Percentiles rank a stretch among this genome's conserved stretches.
These are phyloP conservation scores for Hanseniaspora sp. DNA, from an alignment of 1,139 yeast species.

Conservation along the genomic window DNA sequence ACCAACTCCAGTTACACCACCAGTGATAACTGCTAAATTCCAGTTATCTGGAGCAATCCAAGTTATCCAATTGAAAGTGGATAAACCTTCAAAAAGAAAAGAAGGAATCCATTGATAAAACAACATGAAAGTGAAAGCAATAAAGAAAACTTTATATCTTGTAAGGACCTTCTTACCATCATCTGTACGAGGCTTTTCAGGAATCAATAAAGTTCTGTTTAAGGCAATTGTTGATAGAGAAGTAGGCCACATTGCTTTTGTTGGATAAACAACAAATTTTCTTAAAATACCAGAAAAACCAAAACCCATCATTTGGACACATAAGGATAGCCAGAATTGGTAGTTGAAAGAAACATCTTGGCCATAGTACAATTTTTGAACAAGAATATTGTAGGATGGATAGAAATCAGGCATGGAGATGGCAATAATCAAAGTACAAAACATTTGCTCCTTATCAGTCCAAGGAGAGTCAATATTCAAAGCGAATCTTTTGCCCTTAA, in stretches of 20 bases:
- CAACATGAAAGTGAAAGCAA: slow-evolving; percentile 34
- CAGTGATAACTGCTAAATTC: slow-evolving; percentile 45
- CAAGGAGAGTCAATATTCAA: slow-evolving; percentile 50
- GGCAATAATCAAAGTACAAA: slow-evolving; percentile 40
- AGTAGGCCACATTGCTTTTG: slow-evolving; percentile 48
- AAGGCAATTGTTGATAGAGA: slow-evolving; percentile 45
- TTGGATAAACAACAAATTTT: slow-evolving; percentile 47
- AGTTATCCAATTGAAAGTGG: slow-evolving; percentile 50
- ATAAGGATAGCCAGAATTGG: slow-evolving; percentile 39
- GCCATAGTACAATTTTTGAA: slow-evolving; percentile 37
- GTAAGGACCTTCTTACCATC: slow-evolving; percentile 34
- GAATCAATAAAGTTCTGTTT: slow-evolving; percentile 37
- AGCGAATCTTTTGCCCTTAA: slow-evolving; percentile 33
- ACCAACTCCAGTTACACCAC: slow-evolving; percentile 42
- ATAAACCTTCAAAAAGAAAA: slow-evolving; percentile 40
- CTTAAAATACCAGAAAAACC: slow-evolving; percentile 55
- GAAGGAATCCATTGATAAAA: slow-evolving; percentile 49
- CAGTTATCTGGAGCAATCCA: slow-evolving; percentile 51
- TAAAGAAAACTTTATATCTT: slow-evolving; percentile 38
- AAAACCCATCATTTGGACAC: slow-evolving; percentile 51
- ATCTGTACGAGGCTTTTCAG: slow-evolving; percentile 18
- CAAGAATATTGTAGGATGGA: slow-evolving; percentile 37
- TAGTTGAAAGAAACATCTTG: slow-evolving; percentile 39
- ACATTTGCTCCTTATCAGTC: slow-evolving; percentile 60
- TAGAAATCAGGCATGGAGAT: slow-evolving; percentile 37